Evolutionary conservation across 306 rosid species (phyloP).

Genomic region (Luffa acutangula): DNA sequence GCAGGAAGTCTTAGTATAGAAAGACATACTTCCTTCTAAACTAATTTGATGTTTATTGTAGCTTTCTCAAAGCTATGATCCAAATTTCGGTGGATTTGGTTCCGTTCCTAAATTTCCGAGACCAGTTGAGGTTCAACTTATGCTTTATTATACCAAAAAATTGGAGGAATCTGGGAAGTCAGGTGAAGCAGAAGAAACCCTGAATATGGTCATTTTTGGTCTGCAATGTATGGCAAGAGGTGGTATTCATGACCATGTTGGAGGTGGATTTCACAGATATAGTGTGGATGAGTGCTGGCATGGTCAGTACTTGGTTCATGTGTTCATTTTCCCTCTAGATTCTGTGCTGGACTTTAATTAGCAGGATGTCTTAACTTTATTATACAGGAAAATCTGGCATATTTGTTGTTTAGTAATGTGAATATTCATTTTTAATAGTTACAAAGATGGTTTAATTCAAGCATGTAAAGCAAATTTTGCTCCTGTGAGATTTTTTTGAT

Average conservation of each 20-base stretch:
- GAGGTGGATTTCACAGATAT: constrained; percentile 97
- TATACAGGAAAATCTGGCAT: neutral
- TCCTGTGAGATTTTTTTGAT: neutral
- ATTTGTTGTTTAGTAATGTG: neutral
- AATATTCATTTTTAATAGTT: neutral
- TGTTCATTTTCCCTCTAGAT: neutral
- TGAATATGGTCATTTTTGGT: constrained; percentile 49
- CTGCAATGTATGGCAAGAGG: constrained; percentile 94
- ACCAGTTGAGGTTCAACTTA: constrained; percentile 85
- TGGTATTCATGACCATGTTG: constrained; percentile 83
- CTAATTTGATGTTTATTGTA: constrained; percentile 22
- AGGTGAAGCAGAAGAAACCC: constrained; percentile 32
- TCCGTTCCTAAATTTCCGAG: constrained; percentile 95
- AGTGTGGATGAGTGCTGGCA: constrained; percentile 99
- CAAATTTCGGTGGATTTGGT: constrained; percentile 81
- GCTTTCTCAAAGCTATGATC: constrained; percentile 76
- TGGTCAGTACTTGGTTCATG: constrained; percentile 40
- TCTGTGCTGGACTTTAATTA: neutral
- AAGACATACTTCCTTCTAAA: neutral
- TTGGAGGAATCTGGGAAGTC: constrained; percentile 50
- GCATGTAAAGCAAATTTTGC: neutral
- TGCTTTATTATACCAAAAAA: constrained; percentile 68
- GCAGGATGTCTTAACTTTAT: neutral
- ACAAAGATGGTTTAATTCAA: neutral
- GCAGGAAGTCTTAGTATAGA: neutral